Conservation (phyloP, 441 rosid species). For the Erodium trifolium region DNA sequence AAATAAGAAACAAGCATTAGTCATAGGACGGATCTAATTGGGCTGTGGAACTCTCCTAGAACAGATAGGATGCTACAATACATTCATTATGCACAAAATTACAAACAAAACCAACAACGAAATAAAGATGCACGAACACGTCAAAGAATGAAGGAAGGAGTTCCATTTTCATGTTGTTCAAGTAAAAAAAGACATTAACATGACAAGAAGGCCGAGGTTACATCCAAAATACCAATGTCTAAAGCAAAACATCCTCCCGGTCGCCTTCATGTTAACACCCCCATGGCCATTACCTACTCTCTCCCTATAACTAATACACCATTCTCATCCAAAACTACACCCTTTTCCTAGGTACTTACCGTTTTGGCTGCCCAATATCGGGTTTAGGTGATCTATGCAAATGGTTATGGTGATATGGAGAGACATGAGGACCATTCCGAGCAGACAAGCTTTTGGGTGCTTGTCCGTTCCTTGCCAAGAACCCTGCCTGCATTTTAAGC, state of each 20-base stretch:
- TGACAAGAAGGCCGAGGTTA: neutral
- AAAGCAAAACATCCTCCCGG: neutral
- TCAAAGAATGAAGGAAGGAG: neutral
- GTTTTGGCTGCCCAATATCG: conserved; percentile 10
- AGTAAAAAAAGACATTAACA: conserved; percentile 4
- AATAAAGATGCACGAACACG: neutral
- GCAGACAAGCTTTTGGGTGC: conserved; percentile 14
- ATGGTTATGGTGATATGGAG: conserved; percentile 23
- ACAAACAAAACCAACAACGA: conserved; percentile 19
- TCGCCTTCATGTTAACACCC: conserved; percentile 3
- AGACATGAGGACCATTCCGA: conserved; percentile 23
- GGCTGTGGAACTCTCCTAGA: too few species aligned
- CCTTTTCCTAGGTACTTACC: neutral
- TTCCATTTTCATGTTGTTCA: neutral
- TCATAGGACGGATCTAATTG: too few species aligned
- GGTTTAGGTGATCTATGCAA: conserved; percentile 23
- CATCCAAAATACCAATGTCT: neutral
- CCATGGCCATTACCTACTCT: neutral
- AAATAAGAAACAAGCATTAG: too few species aligned
- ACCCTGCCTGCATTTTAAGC: conserved; percentile 19
- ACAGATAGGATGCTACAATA: neutral
- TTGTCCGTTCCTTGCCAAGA: conserved; percentile 20
- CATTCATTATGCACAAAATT: conserved; percentile 11
- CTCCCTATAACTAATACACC: neutral
- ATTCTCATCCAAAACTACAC: neutral